Base-by-base conservation (phyloP, 768 basidiomycete genomes). In the Lentinula boryana region DNA sequence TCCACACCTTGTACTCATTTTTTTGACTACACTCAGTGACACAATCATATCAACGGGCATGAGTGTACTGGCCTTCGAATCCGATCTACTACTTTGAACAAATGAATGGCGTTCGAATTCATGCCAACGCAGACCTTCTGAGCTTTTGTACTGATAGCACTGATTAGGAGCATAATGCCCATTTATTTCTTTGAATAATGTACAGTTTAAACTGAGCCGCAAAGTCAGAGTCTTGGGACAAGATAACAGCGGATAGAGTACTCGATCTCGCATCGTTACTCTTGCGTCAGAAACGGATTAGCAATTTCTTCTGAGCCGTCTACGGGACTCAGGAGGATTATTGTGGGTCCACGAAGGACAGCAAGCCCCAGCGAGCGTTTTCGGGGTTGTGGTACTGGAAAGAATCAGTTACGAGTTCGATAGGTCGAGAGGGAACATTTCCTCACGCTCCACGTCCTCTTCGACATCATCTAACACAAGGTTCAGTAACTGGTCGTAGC, bases 381-480 rank as follows among this genome's bases (percentile, higher is more conserved):
- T 52, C 81, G 81, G 16, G 80, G 82, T 65, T 89, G 81, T 23
- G 86, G 85, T 65, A 87, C 87, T 88, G 40, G n/a, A n/a, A 72
- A n/a, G 56, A 18, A 21, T 50, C 31, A 58, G 60, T 58, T 63
- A 61, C 23, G 31, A 31, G n/a, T 31, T 41, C 56, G 59, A 57
- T 62, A 56, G 51, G 57, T 44, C 63, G 52, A 51, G 62, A 61
- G 57, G 64, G 60, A 57, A 56, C 63, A 6, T 63, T 2, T 51
- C 31, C 78, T 65, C 68, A 90, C 91, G 86, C 69, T 82, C 81
- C 2, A 91, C 65, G 41, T 89, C 82, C 74, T 99, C 97, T 68
- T 88, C 84, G 5, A 98, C 94, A 62, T 97, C 93, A 73, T 99
- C 97, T 54, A 99, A 84, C 54, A 99, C 97, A 59, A 99, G 87